Evolutionary conservation across 2,329 filamentous ascomycete species (phyloP).

Genomic region (Pleomassaria siparia): DNA sequence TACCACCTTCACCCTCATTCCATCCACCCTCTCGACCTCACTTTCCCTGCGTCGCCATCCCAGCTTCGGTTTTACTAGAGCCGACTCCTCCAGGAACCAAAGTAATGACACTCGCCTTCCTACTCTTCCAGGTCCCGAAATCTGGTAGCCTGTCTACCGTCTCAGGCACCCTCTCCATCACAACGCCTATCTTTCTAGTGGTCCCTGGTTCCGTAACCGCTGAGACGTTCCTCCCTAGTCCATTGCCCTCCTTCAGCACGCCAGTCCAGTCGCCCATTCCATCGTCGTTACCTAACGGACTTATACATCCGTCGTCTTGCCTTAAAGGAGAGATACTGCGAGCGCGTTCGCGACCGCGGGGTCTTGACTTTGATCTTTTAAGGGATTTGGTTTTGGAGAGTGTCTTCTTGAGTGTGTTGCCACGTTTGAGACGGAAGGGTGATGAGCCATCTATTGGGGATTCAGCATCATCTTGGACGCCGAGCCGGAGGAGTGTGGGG

Average conservation of each 20-base stretch:
- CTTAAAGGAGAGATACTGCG: no score
- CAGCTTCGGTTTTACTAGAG: no score
- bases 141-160: neutral
- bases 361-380: neutral
- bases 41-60: no score
- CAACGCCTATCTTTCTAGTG: neutral
- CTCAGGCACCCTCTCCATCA: neutral
- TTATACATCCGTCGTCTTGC: neutral
- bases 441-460: slow-evolving; percentile 32
- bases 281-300: neutral
- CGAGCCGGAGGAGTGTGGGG: no score
- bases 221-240: neutral
- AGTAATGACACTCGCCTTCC: neutral
- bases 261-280: neutral
- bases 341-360: neutral
- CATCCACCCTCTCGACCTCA: no score
- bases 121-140: neutral
- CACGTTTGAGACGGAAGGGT: slow-evolving; percentile 33
- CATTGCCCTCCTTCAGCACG: neutral
- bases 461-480: slow-evolving; percentile 15
- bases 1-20: no score
- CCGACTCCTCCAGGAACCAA: no score
- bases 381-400: no score
- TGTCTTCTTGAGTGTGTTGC: slow-evolving; percentile 16
- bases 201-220: neutral